Percentiles rank a stretch among this genome's conserved stretches.
These are phyloP conservation scores for Pseudopyrenochaeta lycopersici DNA, from an alignment of 2,329 filamentous ascomycete species.

Conservation along the genomic window DNA sequence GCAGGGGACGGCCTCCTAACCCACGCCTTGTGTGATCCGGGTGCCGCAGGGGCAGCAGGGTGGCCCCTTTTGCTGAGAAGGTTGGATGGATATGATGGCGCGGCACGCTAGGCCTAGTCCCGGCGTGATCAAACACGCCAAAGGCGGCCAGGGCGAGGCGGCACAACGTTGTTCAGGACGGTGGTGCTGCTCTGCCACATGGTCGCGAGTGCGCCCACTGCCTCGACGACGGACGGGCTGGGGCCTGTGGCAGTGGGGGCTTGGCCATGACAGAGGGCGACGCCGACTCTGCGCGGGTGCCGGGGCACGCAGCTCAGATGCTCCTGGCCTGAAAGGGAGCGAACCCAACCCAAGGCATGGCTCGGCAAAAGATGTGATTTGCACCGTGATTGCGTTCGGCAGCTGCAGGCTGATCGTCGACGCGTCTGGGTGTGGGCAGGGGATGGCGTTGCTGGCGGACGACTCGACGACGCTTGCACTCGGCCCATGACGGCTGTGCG, in stretches of 20 bases:
- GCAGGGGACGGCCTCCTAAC: constrained; percentile 38
- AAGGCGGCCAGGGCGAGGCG: constrained; percentile 5
- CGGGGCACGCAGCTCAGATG: no score
- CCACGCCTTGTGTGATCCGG: constrained; percentile 36
- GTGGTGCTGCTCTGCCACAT: neutral
- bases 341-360: neutral
- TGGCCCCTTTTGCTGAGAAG: constrained; percentile 43
- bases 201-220: constrained; percentile 1
- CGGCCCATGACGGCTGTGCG: no score
- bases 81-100: constrained; percentile 33
- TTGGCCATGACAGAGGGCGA: no score
- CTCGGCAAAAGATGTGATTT: constrained; percentile 7
- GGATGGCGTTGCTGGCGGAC: neutral
- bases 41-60: constrained; percentile 33
- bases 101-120: constrained; percentile 23
- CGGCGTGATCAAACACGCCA: constrained; percentile 21
- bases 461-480: no score
- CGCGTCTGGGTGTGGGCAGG: constrained; percentile 4
- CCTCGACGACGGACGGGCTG: neutral
- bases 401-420: constrained; percentile 11
- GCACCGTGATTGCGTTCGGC: constrained; percentile 8
- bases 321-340: neutral
- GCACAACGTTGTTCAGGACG: constrained; percentile 2
- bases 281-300: no score
- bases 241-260: neutral